These are phyloP conservation scores for Bryopsis sp. DNA, from an alignment of 139 green algal genomes.

Conservation along the genomic window DNA sequence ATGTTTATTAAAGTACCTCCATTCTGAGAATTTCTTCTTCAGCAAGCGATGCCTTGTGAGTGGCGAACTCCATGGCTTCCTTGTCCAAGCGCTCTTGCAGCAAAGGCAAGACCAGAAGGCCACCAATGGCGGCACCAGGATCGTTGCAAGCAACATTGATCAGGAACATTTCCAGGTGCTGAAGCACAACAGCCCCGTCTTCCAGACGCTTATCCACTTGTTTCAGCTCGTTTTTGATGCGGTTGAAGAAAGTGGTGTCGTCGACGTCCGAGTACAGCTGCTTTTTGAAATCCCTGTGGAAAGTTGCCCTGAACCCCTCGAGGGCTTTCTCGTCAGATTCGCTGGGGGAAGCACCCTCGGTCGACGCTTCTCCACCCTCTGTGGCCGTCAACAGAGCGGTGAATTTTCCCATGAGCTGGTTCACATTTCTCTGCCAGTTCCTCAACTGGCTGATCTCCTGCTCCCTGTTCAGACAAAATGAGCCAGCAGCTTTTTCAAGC, in stretches of 20 bases:
- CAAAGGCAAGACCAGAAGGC: slow-evolving; percentile 2
- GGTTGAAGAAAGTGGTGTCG: slow-evolving; percentile 62
- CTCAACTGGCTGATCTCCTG: slow-evolving; percentile 77
- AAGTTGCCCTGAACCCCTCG: slow-evolving; percentile 30
- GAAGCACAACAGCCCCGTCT: slow-evolving; percentile 55
- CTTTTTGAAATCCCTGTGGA: slow-evolving; percentile 64
- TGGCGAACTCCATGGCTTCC: slow-evolving; percentile 41
- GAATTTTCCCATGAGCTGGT: slow-evolving; percentile 48
- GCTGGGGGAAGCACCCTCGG: not conserved
- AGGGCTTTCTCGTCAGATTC: slow-evolving; percentile 9
- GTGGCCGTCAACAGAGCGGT: slow-evolving; percentile 22
- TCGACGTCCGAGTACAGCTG: slow-evolving; percentile 74
- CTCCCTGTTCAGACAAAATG: slow-evolving; percentile 47
- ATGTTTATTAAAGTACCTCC: too few species aligned
- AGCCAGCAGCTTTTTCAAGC: too few species aligned
- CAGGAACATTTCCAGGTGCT: slow-evolving; percentile 67
- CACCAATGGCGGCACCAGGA: slow-evolving; percentile 25
- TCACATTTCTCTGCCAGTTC: slow-evolving; percentile 55
- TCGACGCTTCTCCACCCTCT: not conserved
- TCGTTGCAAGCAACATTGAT: slow-evolving; percentile 77
- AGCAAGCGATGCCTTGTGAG: slow-evolving; percentile 46
- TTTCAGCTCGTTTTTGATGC: slow-evolving; percentile 41
- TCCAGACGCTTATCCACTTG: slow-evolving; percentile 49
- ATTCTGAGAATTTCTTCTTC: slow-evolving; percentile 66
- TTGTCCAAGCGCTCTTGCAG: slow-evolving; percentile 52